Percentiles rank a stretch among this genome's conserved stretches.
These are phyloP conservation scores for Xerocomus brunneocitrinus DNA, from an alignment of 768 basidiomycete genomes.

Conservation along the genomic window DNA sequence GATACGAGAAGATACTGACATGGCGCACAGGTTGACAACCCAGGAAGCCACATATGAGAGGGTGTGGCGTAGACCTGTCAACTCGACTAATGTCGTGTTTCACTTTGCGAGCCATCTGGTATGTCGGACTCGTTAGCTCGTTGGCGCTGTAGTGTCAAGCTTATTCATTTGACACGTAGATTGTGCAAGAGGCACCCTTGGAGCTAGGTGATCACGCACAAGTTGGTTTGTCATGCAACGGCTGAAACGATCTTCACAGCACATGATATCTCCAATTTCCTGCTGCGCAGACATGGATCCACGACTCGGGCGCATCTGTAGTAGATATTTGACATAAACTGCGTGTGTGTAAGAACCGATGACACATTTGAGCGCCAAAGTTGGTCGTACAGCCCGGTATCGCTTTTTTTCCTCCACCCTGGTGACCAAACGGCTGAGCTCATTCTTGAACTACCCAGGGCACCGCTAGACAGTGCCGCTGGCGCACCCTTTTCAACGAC, in stretches of 20 bases:
- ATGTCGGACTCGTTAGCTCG: constrained; percentile 1
- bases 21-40: constrained; percentile 10
- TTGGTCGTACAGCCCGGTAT: neutral
- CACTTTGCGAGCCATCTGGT: constrained; percentile 28
- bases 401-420: neutral
- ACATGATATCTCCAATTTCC: constrained; percentile 24
- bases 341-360: neutral
- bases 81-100: constrained; percentile 29
- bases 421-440: neutral
- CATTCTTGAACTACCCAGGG: constrained; percentile 2
- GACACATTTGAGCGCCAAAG: neutral
- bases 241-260: constrained; percentile 11
- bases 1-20: neutral
- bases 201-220: constrained; percentile 23
- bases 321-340: neutral
- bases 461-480: constrained; percentile 7
- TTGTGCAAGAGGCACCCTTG: constrained; percentile 26
- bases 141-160: neutral
- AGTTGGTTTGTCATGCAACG: neutral
- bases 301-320: constrained; percentile 3
- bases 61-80: constrained; percentile 29
- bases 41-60: constrained; percentile 10
- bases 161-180: constrained; percentile 11
- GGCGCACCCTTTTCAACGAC: constrained; percentile 5
- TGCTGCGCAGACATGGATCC: constrained; percentile 12